Evolutionary conservation across 345 rosid species (phyloP), one percentile per base, ranked within the genome.

Genomic region (Cardamine resedifolia): DNA sequence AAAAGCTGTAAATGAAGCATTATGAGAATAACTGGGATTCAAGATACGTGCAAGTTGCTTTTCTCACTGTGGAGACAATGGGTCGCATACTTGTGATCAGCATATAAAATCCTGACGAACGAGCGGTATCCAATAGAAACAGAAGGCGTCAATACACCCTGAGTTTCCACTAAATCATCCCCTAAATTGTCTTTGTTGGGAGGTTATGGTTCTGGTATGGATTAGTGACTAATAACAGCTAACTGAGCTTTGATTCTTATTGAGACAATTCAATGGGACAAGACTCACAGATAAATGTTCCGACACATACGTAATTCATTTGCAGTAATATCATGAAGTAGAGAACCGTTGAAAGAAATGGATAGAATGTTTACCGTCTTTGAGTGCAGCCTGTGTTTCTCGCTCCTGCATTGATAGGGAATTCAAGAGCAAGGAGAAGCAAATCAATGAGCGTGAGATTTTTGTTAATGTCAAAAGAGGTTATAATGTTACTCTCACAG

Each of bases 381-480:
- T 86, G 18, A 92, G 82, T 63, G 87, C 86, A 68, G 90, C 72
- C 66, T 74, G 66, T 27, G 82, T 87, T 49, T 88, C 95, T 34
- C 36, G 86, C 21, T 76, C 91, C 98, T 92, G 86, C 82, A 78
- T 10, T 68, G 67, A 62, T 76, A 55, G n/a, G n/a, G 23, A 18
- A 58, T 55, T 55, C 66, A 62, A 28, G 52, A 55, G 63, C 34
- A 66, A 74, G 61, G 58, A 45, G 33, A 27, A 66, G 33, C 9
- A 66, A 74, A 39, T 50, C 38, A 66, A 39, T 59, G 28, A 74
- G 66, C 14, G 15, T 36, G 11, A 41, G 34, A 50, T 58, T 51
- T 24, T 44, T 43, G 63, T 59, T 20, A 20, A 74, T 57, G 7
- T 38, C 38, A 12, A 21, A 58, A 21, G 48, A 75, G 27, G 30